These are phyloP conservation scores for Xylona heveae DNA, from an alignment of 495 filamentous ascomycete species.

Conservation along the genomic window DNA sequence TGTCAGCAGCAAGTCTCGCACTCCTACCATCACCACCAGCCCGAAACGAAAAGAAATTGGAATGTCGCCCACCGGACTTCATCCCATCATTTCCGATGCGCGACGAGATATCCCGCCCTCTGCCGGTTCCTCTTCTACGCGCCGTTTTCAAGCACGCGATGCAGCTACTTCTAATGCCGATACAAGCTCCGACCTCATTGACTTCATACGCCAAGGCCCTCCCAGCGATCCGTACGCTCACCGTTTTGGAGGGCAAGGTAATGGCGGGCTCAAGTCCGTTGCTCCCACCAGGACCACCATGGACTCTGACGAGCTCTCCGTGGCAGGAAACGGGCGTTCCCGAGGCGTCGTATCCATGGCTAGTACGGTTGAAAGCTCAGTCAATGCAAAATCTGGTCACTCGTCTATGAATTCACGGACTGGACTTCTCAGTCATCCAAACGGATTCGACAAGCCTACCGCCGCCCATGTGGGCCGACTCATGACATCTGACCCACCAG, in stretches of 20 bases:
- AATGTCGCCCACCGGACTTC: background rate
- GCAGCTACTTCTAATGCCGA: slow-evolving; percentile 36
- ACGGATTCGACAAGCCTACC: too few species aligned
- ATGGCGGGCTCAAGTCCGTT: slow-evolving; percentile 58
- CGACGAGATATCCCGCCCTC: too few species aligned
- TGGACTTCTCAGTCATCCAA: slow-evolving; percentile 26
- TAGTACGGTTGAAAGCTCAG: slow-evolving; percentile 22
- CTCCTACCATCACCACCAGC: background rate
- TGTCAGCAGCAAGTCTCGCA: background rate
- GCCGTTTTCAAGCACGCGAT: slow-evolving; percentile 47
- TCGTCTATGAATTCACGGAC: slow-evolving; percentile 37
- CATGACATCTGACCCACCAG: slow-evolving; percentile 10
- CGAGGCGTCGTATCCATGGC: slow-evolving; percentile 16
- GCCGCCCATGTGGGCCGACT: slow-evolving; percentile 5
- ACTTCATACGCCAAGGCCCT: slow-evolving; percentile 80
- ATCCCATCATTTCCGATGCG: slow-evolving; percentile 1
- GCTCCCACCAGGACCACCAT: slow-evolving; percentile 70
- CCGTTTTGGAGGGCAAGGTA: slow-evolving; percentile 14
- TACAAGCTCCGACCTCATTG: slow-evolving; percentile 67
- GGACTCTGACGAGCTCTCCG: slow-evolving; percentile 56
- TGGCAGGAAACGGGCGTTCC: slow-evolving; percentile 18
- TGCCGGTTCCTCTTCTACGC: slow-evolving; percentile 12
- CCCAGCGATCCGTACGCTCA: slow-evolving; percentile 17
- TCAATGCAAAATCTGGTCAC: slow-evolving; percentile 21
- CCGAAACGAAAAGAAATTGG: background rate